Evolutionary conservation across 495 filamentous ascomycete species (phyloP), one percentile per base, ranked within the genome.

Genomic region (Peziza echinospora): DNA sequence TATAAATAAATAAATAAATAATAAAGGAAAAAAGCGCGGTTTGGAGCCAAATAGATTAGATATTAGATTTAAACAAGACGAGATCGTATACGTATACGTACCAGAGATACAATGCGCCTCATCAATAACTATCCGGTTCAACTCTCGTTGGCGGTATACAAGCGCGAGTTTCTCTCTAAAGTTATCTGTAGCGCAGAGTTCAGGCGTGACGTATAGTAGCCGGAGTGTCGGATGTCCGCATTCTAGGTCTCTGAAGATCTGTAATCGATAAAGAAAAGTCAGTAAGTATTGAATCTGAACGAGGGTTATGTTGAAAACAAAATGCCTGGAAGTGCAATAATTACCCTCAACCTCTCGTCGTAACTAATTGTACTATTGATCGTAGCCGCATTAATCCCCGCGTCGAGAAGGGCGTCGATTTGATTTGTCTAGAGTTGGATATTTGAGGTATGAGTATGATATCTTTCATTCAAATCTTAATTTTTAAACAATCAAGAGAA

Each of bases 31-130:
- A n/a, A n/a, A n/a, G n/a, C n/a, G n/a, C n/a, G n/a, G n/a, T n/a
- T n/a, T n/a, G n/a, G n/a, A n/a, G n/a, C n/a, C n/a, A n/a, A n/a
- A n/a, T n/a, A n/a, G n/a, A n/a, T n/a, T n/a, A n/a, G n/a, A n/a
- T n/a, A n/a, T n/a, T n/a, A n/a, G n/a, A n/a, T n/a, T n/a, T n/a
- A n/a, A n/a, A n/a, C n/a, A n/a, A 24, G 5, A n/a, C 21, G 11
- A 37, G 13, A 37, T 17, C 19, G 1, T 17, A 37, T 11, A 3
- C 6, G 6, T 11, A 40, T 49, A 6, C 47, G 10, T 17, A 52
- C 52, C 51, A 8, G 80, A 86, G 51, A 96, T 93, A 60, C 87
- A 94, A 59, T 96, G 87, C 11, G 87, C 87, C 64, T 96, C 87
- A 62, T 96, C 87, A 41, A 96, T 77, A 40, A 78, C 87, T 52